Evolutionary conservation across 163 green algal genomes (phyloP), one percentile per base, ranked within the genome.

Genomic region (Chlamydomonas reinhardtii): DNA sequence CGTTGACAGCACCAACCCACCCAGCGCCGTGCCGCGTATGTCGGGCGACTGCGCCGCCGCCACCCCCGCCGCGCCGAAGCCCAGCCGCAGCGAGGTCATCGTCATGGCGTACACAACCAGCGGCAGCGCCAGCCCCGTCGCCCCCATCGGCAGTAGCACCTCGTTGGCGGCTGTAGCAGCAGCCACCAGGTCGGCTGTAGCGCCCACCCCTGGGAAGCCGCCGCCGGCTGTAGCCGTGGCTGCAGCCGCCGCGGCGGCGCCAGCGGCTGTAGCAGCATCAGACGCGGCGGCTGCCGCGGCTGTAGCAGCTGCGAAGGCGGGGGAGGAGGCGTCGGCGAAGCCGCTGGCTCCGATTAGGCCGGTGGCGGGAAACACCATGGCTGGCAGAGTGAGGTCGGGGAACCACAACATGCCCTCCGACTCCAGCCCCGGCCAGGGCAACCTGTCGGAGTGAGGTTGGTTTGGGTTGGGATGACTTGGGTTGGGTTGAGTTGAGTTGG

Each of bases 341-440:
- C 61, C 61, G 61, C 4, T 22, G 61, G 24, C 24, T 19, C 61
- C 61, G 61, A 31, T 31, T 6, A 3, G 62, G 6, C 48, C 48
- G 48, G 1, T 14, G 14, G 48, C 48, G 48, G 48, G 48, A 17
- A 56, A 56, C 39, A 65, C 16, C 56, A 64, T 83, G 24, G 94
- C 94, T 0, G 89, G 83, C 80, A 91, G 83, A 0, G 94, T 96
- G 35, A 98, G 90, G 89, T 98, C 94, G 14, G 73, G 54, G 72
- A 97, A 97, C 95, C 95, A 98, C 35, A 94, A 81, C 20, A 69
- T 24, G 15, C 96, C 96, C 61, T 94, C 95, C 4, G 12, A 72
- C 24, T 64, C 48, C 34, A 98, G 89, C 2, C 94, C 94, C 14
- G 93, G 91, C 94, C 94, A 97, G 31, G 56, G 27, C 0, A 54